Conservation (phyloP, 352 stramenopile species). For the Aphanomyces cochlioides region DNA sequence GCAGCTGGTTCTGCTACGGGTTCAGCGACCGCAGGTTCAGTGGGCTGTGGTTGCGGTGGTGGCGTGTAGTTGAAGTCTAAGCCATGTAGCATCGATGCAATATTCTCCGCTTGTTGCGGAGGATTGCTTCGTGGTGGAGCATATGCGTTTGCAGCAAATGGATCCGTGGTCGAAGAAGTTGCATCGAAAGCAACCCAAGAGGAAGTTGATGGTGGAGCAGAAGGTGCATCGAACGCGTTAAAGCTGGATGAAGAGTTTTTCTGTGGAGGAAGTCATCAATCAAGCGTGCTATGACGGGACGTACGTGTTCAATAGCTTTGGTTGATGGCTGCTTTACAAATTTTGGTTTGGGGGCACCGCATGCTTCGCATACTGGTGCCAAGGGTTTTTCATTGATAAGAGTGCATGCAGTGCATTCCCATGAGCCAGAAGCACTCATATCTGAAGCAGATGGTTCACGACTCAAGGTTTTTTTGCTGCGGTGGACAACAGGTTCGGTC, state of each 20-base stretch:
- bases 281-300: background rate
- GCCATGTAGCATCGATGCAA: slow-evolving; percentile 70
- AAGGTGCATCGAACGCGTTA: slow-evolving; percentile 31
- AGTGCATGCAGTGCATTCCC: slow-evolving; percentile 68
- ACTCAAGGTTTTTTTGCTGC: slow-evolving; percentile 35
- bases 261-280: background rate
- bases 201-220: background rate
- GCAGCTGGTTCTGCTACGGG: background rate
- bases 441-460: slow-evolving; percentile 17
- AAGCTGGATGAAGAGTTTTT: background rate
- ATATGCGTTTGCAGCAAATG: too few relatives aligned
- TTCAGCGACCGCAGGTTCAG: slow-evolving; percentile 16
- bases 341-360: slow-evolving; percentile 50
- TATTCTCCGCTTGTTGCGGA: slow-evolving; percentile 39
- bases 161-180: too few relatives aligned
- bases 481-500: slow-evolving; percentile 33
- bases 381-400: slow-evolving; percentile 76
- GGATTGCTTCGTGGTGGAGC: too few relatives aligned
- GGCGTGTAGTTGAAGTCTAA: slow-evolving; percentile 60
- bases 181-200: slow-evolving; percentile 3
- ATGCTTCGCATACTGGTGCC: slow-evolving; percentile 70
- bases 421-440: slow-evolving; percentile 30
- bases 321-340: slow-evolving; percentile 2
- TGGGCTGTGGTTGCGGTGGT: slow-evolving; percentile 38
- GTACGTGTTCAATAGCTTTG: too few relatives aligned